Percentiles rank a stretch among this genome's conserved stretches.
These are phyloP conservation scores for Naganishia albida DNA, from an alignment of 1,284 basidiomycete species.

Conservation along the genomic window DNA sequence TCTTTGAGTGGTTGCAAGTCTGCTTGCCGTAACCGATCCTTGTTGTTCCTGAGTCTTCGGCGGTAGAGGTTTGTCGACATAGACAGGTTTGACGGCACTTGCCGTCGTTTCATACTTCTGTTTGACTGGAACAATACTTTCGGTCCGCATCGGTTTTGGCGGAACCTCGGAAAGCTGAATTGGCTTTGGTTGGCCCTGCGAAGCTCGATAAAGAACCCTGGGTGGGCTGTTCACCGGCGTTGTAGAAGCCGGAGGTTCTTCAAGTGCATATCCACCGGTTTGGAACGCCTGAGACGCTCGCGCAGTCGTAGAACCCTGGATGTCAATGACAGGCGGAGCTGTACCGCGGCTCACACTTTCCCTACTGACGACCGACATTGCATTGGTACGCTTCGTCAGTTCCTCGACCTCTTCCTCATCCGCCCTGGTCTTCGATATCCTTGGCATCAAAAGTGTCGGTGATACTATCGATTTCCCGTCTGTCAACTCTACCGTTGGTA, in stretches of 20 bases:
- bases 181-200: not conserved
- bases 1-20: not conserved
- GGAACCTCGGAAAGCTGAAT: not conserved
- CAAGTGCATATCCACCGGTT: not conserved
- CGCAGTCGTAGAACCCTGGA: too few species aligned
- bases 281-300: not conserved
- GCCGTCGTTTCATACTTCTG: too few species aligned
- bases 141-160: not conserved
- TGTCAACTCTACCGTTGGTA: not conserved
- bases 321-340: not conserved
- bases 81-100: not conserved
- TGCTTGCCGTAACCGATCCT: not conserved
- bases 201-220: constrained; percentile 3
- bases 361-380: constrained; percentile 2
- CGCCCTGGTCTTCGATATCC: not conserved
- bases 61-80: not conserved
- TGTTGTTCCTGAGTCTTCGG: not conserved
- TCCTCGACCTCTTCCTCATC: constrained; percentile 28
- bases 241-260: constrained; percentile 3
- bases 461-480: not conserved
- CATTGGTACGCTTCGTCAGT: constrained; percentile 16
- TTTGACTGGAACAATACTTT: not conserved
- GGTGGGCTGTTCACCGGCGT: constrained; percentile 19
- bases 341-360: constrained; percentile 1
- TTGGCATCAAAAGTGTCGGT: not conserved